These are phyloP conservation scores for Cyclotella atomus DNA, from an alignment of 108 stramenopile genomes.

Conservation along the genomic window DNA sequence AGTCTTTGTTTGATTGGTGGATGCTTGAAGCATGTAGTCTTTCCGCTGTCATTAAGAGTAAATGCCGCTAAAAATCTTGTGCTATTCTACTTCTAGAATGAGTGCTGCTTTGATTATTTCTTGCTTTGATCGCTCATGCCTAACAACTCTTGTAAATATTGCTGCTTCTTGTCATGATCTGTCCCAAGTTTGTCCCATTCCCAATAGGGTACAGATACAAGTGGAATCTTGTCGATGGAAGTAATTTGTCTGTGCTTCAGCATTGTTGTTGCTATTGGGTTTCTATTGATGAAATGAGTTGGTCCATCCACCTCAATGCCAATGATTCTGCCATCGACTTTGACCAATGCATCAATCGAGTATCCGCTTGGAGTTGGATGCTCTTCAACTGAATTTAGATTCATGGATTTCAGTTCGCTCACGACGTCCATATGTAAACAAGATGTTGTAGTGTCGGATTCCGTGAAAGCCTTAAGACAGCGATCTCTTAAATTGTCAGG, in stretches of 20 bases:
- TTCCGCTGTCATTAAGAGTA: too few relatives aligned
- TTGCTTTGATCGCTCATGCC: too few relatives aligned
- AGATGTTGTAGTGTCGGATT: not conserved
- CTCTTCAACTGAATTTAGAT: conserved; percentile 18
- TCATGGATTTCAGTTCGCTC: not conserved
- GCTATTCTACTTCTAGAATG: too few relatives aligned
- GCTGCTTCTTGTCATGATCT: conserved; percentile 10
- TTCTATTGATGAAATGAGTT: conserved; percentile 1
- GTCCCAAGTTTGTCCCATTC: conserved; percentile 23
- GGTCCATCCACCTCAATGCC: conserved; percentile 16
- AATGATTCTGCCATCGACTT: not conserved
- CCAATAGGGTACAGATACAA: conserved; percentile 32
- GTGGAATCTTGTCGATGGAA: not conserved
- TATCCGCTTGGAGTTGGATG: conserved; percentile 16
- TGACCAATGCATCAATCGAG: conserved; percentile 12
- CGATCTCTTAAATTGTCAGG: not conserved
- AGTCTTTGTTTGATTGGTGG: too few relatives aligned
- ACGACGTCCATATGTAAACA: conserved; percentile 8
- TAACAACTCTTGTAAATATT: conserved; percentile 18
- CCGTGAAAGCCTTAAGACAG: conserved; percentile 3
- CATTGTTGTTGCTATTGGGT: not conserved
- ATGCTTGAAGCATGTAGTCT: too few relatives aligned
- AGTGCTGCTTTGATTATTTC: too few relatives aligned
- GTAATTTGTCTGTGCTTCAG: conserved; percentile 13
- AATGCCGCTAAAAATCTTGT: too few relatives aligned